A percentile compares a stretch with the other conserved stretches of the same genome.
Evolutionary conservation across 177 flowering plant genomes (phyloP).

Genomic region (Vitis hybrid): DNA sequence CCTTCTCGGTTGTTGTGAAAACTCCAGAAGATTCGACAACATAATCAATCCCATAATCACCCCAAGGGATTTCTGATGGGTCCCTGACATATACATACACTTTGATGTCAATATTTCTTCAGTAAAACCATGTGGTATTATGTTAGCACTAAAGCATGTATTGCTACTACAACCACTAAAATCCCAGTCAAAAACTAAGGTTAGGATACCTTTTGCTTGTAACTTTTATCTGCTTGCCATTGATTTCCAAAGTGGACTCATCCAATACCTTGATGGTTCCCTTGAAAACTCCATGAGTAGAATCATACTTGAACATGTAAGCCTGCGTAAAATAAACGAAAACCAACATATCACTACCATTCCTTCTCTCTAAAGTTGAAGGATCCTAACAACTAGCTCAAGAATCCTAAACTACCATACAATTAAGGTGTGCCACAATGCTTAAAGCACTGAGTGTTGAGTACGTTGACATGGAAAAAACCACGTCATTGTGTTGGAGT

Average conservation of each 20-base stretch:
- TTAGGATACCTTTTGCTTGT: constrained; percentile 66
- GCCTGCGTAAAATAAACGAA: constrained; percentile 47
- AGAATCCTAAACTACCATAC: background rate
- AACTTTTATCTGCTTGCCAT: constrained; percentile 76
- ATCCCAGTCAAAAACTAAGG: background rate
- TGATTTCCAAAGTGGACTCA: constrained; percentile 78
- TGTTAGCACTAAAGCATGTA: too few species aligned
- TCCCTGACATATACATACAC: constrained; percentile 39
- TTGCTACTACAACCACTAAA: too few species aligned
- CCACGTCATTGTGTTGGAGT: too few species aligned
- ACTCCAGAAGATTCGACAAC: constrained; percentile 95
- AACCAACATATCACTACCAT: background rate
- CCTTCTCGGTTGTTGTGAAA: constrained; percentile 80
- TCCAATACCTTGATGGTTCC: constrained; percentile 80
- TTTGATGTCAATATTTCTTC: background rate
- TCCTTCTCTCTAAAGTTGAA: background rate
- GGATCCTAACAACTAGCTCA: too few species aligned
- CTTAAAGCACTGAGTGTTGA: too few species aligned
- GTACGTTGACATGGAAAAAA: too few species aligned
- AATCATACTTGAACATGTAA: constrained; percentile 97
- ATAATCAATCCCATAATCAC: constrained; percentile 77
- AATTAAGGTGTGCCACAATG: too few species aligned
- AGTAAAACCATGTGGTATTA: too few species aligned
- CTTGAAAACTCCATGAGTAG: constrained; percentile 85
- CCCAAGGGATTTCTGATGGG: constrained; percentile 89